Percentiles rank a stretch among this genome's conserved stretches.
Evolutionary conservation across 2,329 filamentous ascomycete species (phyloP).

Genomic region (Aspergillus texensis): DNA sequence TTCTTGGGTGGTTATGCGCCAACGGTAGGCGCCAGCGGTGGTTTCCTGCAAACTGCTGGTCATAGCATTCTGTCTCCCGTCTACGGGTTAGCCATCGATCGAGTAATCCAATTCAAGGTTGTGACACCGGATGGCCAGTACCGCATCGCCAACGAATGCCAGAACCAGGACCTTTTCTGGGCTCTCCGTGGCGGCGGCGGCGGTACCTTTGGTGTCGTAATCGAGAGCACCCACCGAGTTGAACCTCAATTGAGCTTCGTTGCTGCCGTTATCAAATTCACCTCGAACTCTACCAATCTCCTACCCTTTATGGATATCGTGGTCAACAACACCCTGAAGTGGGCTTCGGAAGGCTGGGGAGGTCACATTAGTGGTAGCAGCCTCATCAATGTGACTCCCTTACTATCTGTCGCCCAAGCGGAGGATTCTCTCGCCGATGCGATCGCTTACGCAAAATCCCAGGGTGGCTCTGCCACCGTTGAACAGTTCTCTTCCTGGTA

Average conservation of each 20-base stretch:
- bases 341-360: conserved; percentile 26
- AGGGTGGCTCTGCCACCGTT: conserved; percentile 17
- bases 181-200: conserved; percentile 10
- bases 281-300: conserved; percentile 17
- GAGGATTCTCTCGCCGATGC: conserved; percentile 14
- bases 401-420: conserved; percentile 18
- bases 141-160: conserved; percentile 20
- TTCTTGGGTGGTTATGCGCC: conserved; percentile 24
- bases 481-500: conserved; percentile 24
- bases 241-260: conserved; percentile 14
- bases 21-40: conserved; percentile 27
- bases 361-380: conserved; percentile 24
- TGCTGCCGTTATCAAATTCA: conserved; percentile 21
- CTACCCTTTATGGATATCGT: conserved; percentile 26
- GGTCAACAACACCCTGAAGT: conserved; percentile 24
- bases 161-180: conserved; percentile 27
- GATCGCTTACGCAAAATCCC: conserved; percentile 15
- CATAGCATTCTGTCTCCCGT: conserved; percentile 32
- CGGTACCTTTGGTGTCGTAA: conserved; percentile 22
- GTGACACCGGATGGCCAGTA: conserved; percentile 24
- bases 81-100: conserved; percentile 32
- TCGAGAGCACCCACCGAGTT: conserved; percentile 20
- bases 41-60: conserved; percentile 32
- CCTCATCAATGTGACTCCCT: conserved; percentile 20
- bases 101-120: conserved; percentile 32